A percentile compares a stretch with the other conserved stretches of the same genome.
Conservation (phyloP, 2,329 filamentous ascomycete genomes). For the Alternaria sp. region DNA sequence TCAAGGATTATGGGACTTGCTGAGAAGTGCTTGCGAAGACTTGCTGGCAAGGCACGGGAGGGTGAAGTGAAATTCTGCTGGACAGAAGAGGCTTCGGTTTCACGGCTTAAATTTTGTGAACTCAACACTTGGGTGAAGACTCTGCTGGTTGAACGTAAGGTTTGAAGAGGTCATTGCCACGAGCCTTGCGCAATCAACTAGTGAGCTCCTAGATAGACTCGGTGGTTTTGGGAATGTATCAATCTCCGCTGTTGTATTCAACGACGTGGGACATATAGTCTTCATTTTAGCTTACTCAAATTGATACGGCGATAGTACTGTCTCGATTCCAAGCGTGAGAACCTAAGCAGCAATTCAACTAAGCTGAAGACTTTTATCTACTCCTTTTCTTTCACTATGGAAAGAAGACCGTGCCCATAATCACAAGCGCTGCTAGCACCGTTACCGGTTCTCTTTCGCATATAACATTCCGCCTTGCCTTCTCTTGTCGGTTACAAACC, state of each 20-base stretch:
- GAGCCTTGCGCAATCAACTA: neutral
- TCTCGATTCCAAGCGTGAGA: too few species aligned
- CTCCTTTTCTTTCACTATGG: neutral
- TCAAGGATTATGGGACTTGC: neutral
- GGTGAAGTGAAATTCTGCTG: neutral
- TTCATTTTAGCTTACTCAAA: too few species aligned
- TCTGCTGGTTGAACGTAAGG: too few species aligned
- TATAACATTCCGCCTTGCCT: neutral
- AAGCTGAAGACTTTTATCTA: neutral
- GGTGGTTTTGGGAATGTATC: too few species aligned
- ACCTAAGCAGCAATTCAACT: neutral
- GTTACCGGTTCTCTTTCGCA: neutral
- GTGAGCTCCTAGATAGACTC: too few species aligned
- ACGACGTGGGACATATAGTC: too few species aligned
- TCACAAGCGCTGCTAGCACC: neutral
- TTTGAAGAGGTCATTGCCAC: neutral
- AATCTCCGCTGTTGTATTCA: too few species aligned
- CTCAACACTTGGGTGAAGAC: neutral
- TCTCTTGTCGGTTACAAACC: neutral
- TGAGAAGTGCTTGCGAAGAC: neutral
- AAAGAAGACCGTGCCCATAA: neutral
- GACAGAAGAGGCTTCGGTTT: neutral
- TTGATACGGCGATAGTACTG: too few species aligned
- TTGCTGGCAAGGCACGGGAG: neutral
- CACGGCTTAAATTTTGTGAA: neutral